Conservation (phyloP, 2,329 filamentous ascomycete genomes). For the Aschersonia sp. region DNA sequence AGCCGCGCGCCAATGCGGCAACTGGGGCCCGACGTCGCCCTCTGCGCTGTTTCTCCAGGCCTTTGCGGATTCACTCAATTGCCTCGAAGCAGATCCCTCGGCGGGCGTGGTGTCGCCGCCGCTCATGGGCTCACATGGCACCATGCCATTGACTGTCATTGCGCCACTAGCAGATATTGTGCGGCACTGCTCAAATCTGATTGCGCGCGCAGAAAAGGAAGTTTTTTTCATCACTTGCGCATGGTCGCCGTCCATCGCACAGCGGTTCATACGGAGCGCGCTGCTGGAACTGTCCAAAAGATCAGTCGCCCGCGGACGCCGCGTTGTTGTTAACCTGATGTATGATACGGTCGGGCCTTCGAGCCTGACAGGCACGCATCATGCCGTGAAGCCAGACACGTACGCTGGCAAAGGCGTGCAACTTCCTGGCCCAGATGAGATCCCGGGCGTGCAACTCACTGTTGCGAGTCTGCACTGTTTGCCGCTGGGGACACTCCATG, state of each 20-base stretch:
- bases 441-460: constrained; percentile 57
- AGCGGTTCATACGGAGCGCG: constrained; percentile 51
- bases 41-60: constrained; percentile 55
- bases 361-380: constrained; percentile 52
- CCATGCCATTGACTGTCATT: constrained; percentile 54
- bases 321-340: constrained; percentile 56
- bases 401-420: constrained; percentile 43
- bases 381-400: constrained; percentile 39
- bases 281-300: constrained; percentile 54
- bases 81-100: constrained; percentile 34
- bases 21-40: constrained; percentile 48
- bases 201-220: constrained; percentile 56
- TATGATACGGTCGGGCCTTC: constrained; percentile 56
- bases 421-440: constrained; percentile 47
- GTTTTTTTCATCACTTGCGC: constrained; percentile 64
- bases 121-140: constrained; percentile 39
- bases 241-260: constrained; percentile 57
- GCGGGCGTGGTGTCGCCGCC: constrained; percentile 37
- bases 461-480: constrained; percentile 61
- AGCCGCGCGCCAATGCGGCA: constrained; percentile 44
- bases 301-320: constrained; percentile 39
- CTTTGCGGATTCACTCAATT: constrained; percentile 48
- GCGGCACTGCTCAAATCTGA: constrained; percentile 62
- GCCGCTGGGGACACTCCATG: constrained; percentile 59
- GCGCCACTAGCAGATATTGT: constrained; percentile 43